Percentiles rank a stretch among this genome's conserved stretches.
Evolutionary conservation across 2,329 filamentous ascomycete species (phyloP).

Genomic region (Aspergillus nomiae): DNA sequence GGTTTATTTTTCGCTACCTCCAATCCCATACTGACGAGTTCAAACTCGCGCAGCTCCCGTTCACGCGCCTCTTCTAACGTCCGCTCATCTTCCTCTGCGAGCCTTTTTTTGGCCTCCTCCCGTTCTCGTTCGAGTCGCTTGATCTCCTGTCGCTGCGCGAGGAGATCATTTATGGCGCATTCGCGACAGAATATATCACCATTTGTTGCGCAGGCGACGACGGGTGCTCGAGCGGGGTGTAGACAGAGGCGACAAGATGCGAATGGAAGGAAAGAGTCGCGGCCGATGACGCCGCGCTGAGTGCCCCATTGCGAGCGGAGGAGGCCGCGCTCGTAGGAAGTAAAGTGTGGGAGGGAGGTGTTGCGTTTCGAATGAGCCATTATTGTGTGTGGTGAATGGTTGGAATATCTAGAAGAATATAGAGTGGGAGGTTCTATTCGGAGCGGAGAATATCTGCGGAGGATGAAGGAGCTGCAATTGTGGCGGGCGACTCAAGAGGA

Average conservation of each 20-base stretch:
- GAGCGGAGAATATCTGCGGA: background rate
- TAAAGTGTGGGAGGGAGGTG: conserved; percentile 91
- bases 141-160: conserved; percentile 88
- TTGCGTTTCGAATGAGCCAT: conserved; percentile 72
- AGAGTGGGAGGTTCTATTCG: background rate
- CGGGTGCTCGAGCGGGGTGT: conserved; percentile 75
- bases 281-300: conserved; percentile 77
- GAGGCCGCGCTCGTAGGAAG: conserved; percentile 81
- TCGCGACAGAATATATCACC: conserved; percentile 95
- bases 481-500: background rate
- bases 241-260: conserved; percentile 87
- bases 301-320: conserved; percentile 81
- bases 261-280: conserved; percentile 91
- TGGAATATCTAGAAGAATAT: background rate
- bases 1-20: conserved; percentile 30
- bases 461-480: background rate
- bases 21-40: conserved; percentile 75
- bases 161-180: conserved; percentile 87
- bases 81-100: conserved; percentile 59
- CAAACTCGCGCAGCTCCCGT: conserved; percentile 78
- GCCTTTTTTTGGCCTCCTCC: conserved; percentile 63
- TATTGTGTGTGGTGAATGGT: conserved; percentile 6
- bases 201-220: conserved; percentile 74
- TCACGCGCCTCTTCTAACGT: conserved; percentile 70
- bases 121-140: conserved; percentile 72